Base-by-base conservation (phyloP, 2,329 filamentous ascomycete species). In the Ustilaginoidea virens region DNA sequence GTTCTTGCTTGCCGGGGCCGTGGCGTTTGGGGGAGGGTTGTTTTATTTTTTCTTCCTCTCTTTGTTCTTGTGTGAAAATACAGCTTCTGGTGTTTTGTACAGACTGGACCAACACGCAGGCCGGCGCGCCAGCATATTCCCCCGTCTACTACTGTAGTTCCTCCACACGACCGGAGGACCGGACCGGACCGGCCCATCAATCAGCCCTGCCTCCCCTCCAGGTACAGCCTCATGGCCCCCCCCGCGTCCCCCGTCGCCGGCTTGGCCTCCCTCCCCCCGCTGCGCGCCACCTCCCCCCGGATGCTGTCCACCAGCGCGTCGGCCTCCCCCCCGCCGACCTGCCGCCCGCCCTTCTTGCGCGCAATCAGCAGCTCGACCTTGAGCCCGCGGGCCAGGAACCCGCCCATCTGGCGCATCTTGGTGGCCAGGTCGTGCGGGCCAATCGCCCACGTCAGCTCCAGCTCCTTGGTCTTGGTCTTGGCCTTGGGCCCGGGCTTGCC, bases 391-490 rank as follows among this genome's bases (percentile, higher is more conserved):
- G 49, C 57, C 46, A 94, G 47, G 47, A 93, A 93, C 30, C 57
- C 62, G 36, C 55, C 55, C 43, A 87, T 49, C 55, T 73, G 70
- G 44, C 67, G 67, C 49, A 90, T 48, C 46, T 76, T 69, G 48
- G 80, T 75, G n/a, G 56, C 56, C 29, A 93, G 51, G 56, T 94
- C 86, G 46, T 87, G 69, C 9, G 53, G 46, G 35, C 74, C 74
- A 44, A 92, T 92, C 19, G 77, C 74, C 86, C 86, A 96, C 51
- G 83, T 87, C 42, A 96, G 42, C 55, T 94, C 86, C n/a, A 94
- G 52, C 46, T 77, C 76, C 57, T 94, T 94, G 11, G 52, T 47
- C 38, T 60, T 62, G 20, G 56, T 35, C 38, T 51, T 48, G 36
- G 55, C 45, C 41, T 42, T 40, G 33, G 57, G 57, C 38, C 47